A percentile compares a stretch with the other conserved stretches of the same genome.
Evolutionary conservation across 495 filamentous ascomycete species (phyloP).

Genomic region (Trichoderma erinaceum): DNA sequence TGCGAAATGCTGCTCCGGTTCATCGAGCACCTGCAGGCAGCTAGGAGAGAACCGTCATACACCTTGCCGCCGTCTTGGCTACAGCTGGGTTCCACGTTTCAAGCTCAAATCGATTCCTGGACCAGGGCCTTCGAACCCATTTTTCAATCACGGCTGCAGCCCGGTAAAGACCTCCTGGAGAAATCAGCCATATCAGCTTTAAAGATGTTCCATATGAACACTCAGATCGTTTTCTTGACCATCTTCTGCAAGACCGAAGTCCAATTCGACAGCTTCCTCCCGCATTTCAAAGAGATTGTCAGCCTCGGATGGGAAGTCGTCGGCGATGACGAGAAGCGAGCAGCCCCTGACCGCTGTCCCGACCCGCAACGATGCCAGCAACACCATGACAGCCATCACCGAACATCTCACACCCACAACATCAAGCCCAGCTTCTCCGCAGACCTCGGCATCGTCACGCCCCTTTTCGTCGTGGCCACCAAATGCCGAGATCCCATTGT

Average conservation of each 20-base stretch:
- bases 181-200: constrained; percentile 48
- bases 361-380: constrained; percentile 37
- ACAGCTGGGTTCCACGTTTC: constrained; percentile 38
- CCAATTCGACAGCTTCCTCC: constrained; percentile 39
- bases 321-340: constrained; percentile 43
- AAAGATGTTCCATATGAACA: constrained; percentile 51
- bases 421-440: constrained; percentile 49
- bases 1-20: constrained; percentile 48
- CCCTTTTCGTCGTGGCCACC: constrained; percentile 51
- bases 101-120: constrained; percentile 45
- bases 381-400: constrained; percentile 19
- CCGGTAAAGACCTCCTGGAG: constrained; percentile 45
- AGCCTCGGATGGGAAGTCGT: constrained; percentile 42
- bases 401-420: constrained; percentile 34
- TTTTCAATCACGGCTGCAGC: constrained; percentile 39
- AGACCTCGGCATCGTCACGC: constrained; percentile 49
- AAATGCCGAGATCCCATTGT: constrained; percentile 52
- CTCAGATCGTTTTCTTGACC: constrained; percentile 47
- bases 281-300: constrained; percentile 38
- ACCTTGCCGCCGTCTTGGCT: constrained; percentile 43
- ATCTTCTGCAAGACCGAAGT: constrained; percentile 43
- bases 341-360: constrained; percentile 39
- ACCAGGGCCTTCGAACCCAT: constrained; percentile 45
- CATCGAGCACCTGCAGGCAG: constrained; percentile 31
- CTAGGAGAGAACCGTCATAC: background rate